Evolutionary conservation across 2,329 filamentous ascomycete genomes (phyloP), one percentile per base, ranked within the genome.

Genomic region (Herpotrichia juniperi): DNA sequence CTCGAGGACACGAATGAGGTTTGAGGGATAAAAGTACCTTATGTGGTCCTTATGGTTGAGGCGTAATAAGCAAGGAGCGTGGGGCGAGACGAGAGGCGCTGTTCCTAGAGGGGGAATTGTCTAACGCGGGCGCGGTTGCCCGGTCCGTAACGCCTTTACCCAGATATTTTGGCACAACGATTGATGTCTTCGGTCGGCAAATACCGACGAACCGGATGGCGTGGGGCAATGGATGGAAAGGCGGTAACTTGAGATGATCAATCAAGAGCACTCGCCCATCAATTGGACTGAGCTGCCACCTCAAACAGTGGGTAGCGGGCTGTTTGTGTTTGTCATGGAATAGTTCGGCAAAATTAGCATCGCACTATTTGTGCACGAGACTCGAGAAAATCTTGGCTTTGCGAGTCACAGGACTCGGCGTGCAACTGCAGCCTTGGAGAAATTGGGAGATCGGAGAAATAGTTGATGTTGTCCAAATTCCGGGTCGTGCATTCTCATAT

Each of bases 31-130:
- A 42, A 39, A 43, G 17, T 17, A 35, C 17, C 39, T 9, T 26
- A 17, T 17, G 48, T 51, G 22, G 46, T 56, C 44, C 34, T 58
- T 69, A 69, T 67, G 47, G 42, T 54, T 57, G 51, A 48, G 53
- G 22, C 48, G 48, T 51, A 57, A 60, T 59, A 60, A 64, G 57
- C 59, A 66, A 60, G 57, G 12, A 19, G 59, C 62, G 67, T 67
- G 66, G 66, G 66, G 61, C 64, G 67, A 64, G 67, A 61, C 63
- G 64, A 68, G 69, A 69, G 67, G 67, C 66, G 67, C 67, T 57
- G 51, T 57, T 51, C 58, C 59, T 57, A 53, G 63, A 62, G 50
- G 51, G 60, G 62, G 22, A 63, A 58, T 42, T 44, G 49, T 53
- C 52, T 62, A 59, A 62, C 63, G 58, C 62, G 62, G 59, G 59